Evolutionary conservation across 1,139 yeast species (phyloP).

Genomic region (Yamadazyma triangularis): DNA sequence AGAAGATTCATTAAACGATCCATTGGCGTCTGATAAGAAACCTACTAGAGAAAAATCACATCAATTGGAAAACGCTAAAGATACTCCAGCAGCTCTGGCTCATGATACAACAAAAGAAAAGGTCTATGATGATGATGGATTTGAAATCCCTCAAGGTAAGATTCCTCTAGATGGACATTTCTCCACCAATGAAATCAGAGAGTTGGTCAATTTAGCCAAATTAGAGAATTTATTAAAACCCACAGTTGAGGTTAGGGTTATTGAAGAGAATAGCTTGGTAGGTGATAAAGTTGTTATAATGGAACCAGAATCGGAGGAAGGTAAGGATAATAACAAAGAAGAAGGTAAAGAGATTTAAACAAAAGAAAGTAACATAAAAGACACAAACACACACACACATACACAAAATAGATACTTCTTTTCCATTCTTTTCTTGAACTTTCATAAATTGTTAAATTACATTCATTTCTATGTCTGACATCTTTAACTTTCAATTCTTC

Average conservation of each 20-base stretch:
- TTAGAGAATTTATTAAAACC: slow-evolving; percentile 25
- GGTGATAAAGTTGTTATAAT: slow-evolving; percentile 15
- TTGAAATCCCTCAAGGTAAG: slow-evolving; percentile 34
- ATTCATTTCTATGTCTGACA: no score
- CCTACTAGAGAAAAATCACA: slow-evolving; percentile 2
- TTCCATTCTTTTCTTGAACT: no score
- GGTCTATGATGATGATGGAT: slow-evolving; percentile 31
- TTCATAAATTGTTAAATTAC: no score
- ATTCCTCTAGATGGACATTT: slow-evolving; percentile 41
- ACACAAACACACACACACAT: no score
- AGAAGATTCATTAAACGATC: no score
- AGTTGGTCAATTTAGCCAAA: slow-evolving; percentile 28
- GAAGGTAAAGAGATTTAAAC: slow-evolving; percentile 3
- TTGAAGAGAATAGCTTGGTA: slow-evolving; percentile 16
- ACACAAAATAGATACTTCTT: no score
- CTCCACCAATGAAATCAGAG: slow-evolving; percentile 29
- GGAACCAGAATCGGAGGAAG: not conserved
- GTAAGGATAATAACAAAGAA: not conserved
- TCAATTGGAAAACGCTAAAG: slow-evolving; percentile 2
- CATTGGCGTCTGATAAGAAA: slow-evolving; percentile 3
- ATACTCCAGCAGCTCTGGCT: not conserved
- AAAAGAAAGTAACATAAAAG: slow-evolving; percentile 1
- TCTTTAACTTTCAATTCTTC: no score
- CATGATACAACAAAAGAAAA: slow-evolving; percentile 2
- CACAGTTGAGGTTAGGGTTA: slow-evolving; percentile 23